phyloP scores from a whole-genome alignment of 2,329 filamentous ascomycete genomes.

The Xylariaceae sp. region DNA sequence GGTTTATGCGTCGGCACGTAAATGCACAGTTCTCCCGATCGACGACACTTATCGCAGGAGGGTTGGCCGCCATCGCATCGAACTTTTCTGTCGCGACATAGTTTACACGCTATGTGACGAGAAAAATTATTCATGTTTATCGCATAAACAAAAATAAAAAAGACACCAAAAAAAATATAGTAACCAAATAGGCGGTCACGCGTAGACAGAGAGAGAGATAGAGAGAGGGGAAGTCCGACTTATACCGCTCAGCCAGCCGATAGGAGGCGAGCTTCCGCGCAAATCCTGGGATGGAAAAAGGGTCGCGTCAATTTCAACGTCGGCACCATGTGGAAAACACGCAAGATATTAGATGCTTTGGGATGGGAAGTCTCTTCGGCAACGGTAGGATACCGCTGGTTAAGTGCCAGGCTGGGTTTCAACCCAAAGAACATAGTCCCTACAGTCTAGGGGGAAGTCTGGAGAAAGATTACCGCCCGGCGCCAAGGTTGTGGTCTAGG shows the following conservation, averaged over 20 bases:
- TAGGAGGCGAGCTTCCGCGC: background rate
- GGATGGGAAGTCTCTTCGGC: background rate
- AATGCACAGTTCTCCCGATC: slow-evolving; percentile 24
- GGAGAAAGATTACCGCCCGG: slow-evolving; percentile 5
- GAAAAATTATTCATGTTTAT: slow-evolving; percentile 20
- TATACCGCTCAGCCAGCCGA: slow-evolving; percentile 10
- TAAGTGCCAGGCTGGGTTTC: no score
- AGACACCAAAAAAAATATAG: background rate
- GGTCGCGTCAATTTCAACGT: background rate
- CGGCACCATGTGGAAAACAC: background rate
- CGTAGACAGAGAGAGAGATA: background rate
- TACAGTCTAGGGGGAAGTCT: slow-evolving; percentile 12
- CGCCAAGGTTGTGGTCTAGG: slow-evolving; percentile 10
- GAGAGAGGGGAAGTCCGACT: slow-evolving; percentile 1
- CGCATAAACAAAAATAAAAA: background rate
- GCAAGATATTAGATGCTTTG: background rate
- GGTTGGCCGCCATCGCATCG: slow-evolving; percentile 25
- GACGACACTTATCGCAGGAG: slow-evolving; percentile 24
- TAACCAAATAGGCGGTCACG: background rate
- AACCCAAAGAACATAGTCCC: background rate
- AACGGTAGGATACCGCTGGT: no score
- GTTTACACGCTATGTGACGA: slow-evolving; percentile 23
- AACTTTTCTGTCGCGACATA: slow-evolving; percentile 26
- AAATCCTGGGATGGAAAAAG: background rate
- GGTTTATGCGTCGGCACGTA: slow-evolving; percentile 25